Conservation (phyloP, 768 basidiomycete genomes). For the Boletus eberwhitei region DNA sequence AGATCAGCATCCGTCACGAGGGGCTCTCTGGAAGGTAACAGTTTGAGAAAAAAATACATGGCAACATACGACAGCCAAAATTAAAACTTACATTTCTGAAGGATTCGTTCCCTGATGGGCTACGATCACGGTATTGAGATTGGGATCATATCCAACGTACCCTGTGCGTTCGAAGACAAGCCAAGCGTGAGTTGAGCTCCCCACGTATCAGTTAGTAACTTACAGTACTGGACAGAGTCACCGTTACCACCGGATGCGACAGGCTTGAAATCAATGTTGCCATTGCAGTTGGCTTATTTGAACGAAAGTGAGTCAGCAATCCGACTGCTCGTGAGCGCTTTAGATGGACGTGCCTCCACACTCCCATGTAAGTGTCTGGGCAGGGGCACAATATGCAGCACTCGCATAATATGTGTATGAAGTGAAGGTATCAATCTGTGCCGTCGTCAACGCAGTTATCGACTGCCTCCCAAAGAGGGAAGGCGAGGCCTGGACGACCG, state of each 20-base stretch:
- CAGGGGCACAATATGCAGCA: constrained; percentile 46
- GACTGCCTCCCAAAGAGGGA: constrained; percentile 32
- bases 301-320: neutral
- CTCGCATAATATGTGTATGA: constrained; percentile 52
- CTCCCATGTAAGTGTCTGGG: constrained; percentile 44
- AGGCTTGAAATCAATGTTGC: constrained; percentile 46
- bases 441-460: constrained; percentile 37
- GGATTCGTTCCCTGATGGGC: constrained; percentile 37
- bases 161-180: constrained; percentile 29
- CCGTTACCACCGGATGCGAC: constrained; percentile 50
- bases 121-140: constrained; percentile 34
- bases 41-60: neutral
- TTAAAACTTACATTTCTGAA: constrained; percentile 24
- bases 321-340: neutral
- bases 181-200: neutral
- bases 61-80: neutral
- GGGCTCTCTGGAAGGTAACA: constrained; percentile 26
- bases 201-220: neutral
- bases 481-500: constrained; percentile 19
- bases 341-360: constrained; percentile 47
- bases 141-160: constrained; percentile 53
- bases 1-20: constrained; percentile 43
- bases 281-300: constrained; percentile 41
- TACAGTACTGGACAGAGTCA: constrained; percentile 40
- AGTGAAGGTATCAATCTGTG: constrained; percentile 42